A percentile compares a stretch with the other conserved stretches of the same genome.
phyloP scores from a whole-genome alignment of 202 grass and related monocot genomes.

The Panicum hallii region DNA sequence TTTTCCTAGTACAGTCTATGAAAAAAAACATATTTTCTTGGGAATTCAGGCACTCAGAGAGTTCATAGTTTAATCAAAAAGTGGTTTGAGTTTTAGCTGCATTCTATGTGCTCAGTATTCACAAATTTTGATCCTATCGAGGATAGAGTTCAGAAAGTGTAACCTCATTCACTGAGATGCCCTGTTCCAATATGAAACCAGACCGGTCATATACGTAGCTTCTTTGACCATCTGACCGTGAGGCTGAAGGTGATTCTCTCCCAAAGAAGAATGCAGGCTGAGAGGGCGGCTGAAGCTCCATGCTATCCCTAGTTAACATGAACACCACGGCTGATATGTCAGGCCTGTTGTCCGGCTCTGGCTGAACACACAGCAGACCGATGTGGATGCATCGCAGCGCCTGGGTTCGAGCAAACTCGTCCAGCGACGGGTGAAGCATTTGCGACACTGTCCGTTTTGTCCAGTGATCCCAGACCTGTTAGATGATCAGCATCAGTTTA shows the following conservation, averaged over 20 bases:
- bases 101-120: not conserved
- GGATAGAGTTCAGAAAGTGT: slow-evolving; percentile 20
- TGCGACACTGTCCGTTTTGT: slow-evolving; percentile 42
- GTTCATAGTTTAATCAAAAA: not conserved
- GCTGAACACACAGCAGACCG: slow-evolving; percentile 55
- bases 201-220: slow-evolving; percentile 6
- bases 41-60: not conserved
- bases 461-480: slow-evolving; percentile 63
- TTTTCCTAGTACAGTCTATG: not conserved
- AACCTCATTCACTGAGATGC: slow-evolving; percentile 31
- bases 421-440: slow-evolving; percentile 42
- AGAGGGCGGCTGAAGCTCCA: slow-evolving; percentile 41
- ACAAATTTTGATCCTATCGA: slow-evolving; percentile 18
- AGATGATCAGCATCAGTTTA: not conserved
- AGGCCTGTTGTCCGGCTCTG: slow-evolving; percentile 49
- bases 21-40: not conserved
- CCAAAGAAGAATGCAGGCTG: slow-evolving; percentile 60
- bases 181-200: slow-evolving; percentile 7
- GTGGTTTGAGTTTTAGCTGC: not conserved
- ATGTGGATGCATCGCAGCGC: slow-evolving; percentile 62
- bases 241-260: slow-evolving; percentile 25
- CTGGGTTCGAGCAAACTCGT: slow-evolving; percentile 37
- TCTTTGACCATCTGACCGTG: not conserved
- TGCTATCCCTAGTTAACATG: slow-evolving; percentile 58
- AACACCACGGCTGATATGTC: slow-evolving; percentile 53